Percentiles rank a stretch among this genome's conserved stretches.
Conservation (phyloP, 768 basidiomycete genomes). For the Leccinum disarticulatum region DNA sequence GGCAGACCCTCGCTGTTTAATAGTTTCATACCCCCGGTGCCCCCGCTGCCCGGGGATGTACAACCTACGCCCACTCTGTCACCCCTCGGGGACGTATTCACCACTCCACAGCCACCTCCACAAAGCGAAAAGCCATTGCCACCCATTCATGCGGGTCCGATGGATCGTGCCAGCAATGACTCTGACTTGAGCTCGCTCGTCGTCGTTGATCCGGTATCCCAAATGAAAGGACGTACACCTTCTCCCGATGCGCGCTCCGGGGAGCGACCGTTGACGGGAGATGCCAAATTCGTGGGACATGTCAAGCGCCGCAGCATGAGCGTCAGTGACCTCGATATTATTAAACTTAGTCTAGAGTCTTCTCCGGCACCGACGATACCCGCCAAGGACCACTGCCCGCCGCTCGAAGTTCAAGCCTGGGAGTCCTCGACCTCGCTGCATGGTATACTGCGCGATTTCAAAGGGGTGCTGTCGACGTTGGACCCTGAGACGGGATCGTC, state of each 20-base stretch:
- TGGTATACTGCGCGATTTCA: slow-evolving; percentile 71
- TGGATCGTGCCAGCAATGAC: slow-evolving; percentile 38
- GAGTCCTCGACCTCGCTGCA: slow-evolving; percentile 46
- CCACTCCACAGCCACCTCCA: slow-evolving; percentile 31
- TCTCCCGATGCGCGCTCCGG: slow-evolving; percentile 33
- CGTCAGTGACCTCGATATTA: slow-evolving; percentile 61
- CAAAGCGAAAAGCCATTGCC: slow-evolving; percentile 64
- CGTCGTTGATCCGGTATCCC: slow-evolving; percentile 49
- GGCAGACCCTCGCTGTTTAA: slow-evolving; percentile 34
- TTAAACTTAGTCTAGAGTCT: slow-evolving; percentile 41
- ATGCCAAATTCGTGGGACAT: slow-evolving; percentile 30
- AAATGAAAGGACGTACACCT: slow-evolving; percentile 35
- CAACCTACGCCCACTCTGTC: slow-evolving; percentile 41
- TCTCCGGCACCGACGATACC: slow-evolving; percentile 39
- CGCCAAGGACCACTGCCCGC: slow-evolving; percentile 27
- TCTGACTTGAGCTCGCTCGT: slow-evolving; percentile 58
- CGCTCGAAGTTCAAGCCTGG: slow-evolving; percentile 36
- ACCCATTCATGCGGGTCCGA: slow-evolving; percentile 44
- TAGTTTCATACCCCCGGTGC: slow-evolving; percentile 41
- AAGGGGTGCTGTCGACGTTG: slow-evolving; percentile 67
- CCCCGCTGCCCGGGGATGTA: slow-evolving; percentile 48
- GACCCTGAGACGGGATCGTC: slow-evolving; percentile 53
- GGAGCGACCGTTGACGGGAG: slow-evolving; percentile 24
- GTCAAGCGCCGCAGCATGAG: slow-evolving; percentile 72
- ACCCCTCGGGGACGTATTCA: slow-evolving; percentile 54